phyloP scores from a whole-genome alignment of 2,329 filamentous ascomycete species.

The Macrophomina tecta region DNA sequence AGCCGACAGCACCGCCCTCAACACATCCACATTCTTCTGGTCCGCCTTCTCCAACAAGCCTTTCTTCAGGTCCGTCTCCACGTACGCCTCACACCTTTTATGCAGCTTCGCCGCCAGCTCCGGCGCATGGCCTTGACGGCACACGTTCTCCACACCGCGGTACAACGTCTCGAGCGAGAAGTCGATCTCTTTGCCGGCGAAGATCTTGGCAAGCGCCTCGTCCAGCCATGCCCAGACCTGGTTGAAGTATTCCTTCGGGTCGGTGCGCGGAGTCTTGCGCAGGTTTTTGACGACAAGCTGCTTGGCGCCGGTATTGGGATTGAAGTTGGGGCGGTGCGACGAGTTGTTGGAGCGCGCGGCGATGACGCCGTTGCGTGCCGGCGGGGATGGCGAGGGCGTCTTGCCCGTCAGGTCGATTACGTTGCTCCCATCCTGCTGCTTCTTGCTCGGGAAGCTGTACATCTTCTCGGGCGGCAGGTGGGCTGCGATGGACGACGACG shows the following conservation, averaged over 20 bases:
- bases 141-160: conserved; percentile 88
- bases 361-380: conserved; percentile 24
- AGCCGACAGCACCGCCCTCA: conserved; percentile 64
- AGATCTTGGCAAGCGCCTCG: conserved; percentile 74
- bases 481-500: conserved; percentile 25
- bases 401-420: conserved; percentile 53
- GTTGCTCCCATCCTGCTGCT: conserved; percentile 37
- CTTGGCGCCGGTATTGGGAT: conserved; percentile 77
- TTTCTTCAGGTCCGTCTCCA: conserved; percentile 61
- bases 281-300: conserved; percentile 95
- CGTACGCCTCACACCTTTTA: conserved; percentile 69
- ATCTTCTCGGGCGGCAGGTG: conserved; percentile 53
- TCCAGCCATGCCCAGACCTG: conserved; percentile 77
- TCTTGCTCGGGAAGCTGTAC: conserved; percentile 55
- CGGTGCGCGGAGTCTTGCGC: conserved; percentile 65
- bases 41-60: conserved; percentile 63
- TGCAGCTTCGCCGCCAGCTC: conserved; percentile 72
- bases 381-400: conserved; percentile 39
- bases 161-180: conserved; percentile 88
- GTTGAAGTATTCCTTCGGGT: conserved; percentile 78
- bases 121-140: conserved; percentile 74
- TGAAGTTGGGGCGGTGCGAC: conserved; percentile 60
- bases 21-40: conserved; percentile 66
- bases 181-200: conserved; percentile 64
- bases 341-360: conserved; percentile 17